These are phyloP conservation scores for Austroboletus niveus DNA, from an alignment of 1,284 basidiomycete genomes.

Conservation along the genomic window DNA sequence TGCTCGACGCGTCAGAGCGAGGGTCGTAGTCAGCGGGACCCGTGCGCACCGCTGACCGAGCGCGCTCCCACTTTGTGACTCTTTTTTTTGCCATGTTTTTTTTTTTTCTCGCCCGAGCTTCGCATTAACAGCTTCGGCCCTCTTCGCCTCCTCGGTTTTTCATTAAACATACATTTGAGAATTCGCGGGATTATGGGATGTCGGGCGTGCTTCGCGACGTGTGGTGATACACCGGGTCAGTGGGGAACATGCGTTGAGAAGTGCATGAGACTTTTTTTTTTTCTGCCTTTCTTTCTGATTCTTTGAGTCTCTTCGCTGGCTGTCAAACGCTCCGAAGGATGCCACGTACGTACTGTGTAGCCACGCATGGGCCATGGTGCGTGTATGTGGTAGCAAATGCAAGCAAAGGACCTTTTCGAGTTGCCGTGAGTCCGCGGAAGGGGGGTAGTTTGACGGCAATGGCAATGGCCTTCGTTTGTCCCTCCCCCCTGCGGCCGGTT, in stretches of 20 bases:
- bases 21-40: background rate
- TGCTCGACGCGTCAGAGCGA: background rate
- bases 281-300: background rate
- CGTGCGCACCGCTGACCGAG: background rate
- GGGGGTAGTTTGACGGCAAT: background rate
- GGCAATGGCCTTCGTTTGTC: background rate
- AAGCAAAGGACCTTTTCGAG: background rate
- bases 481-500: background rate
- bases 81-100: background rate
- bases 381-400: background rate
- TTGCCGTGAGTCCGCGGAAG: background rate
- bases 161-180: background rate
- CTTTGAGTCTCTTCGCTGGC: background rate
- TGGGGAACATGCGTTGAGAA: background rate
- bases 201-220: background rate
- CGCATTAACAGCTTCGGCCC: background rate
- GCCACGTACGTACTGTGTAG: background rate
- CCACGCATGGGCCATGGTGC: background rate
- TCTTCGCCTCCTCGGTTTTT: background rate
- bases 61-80: background rate
- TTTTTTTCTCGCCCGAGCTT: background rate
- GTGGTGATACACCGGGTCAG: background rate
- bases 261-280: background rate
- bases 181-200: background rate
- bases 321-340: background rate